Conservation (phyloP, 192 early-diverging fungal genomes). For the Podila minutissima region DNA sequence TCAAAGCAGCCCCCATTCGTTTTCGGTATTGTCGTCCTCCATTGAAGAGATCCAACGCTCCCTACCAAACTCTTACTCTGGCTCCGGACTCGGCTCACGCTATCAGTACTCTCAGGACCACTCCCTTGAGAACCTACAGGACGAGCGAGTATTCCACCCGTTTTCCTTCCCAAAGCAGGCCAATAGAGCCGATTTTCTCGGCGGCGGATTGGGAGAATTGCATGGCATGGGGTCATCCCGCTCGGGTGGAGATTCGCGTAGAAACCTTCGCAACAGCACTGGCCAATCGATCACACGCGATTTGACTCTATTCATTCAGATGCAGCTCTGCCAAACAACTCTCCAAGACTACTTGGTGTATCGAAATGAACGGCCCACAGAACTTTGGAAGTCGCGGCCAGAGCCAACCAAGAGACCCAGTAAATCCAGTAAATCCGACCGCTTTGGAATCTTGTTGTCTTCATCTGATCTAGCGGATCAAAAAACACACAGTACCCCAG, state of each 20-base stretch:
- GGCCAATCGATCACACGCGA: conserved; percentile 35
- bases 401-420: conserved; percentile 5
- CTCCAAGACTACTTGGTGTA: conserved; percentile 73
- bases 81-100: conserved; percentile 38
- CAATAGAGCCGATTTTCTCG: conserved; percentile 7
- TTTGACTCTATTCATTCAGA: conserved; percentile 81
- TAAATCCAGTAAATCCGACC: conserved; percentile 2
- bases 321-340: conserved; percentile 91
- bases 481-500: conserved; percentile 24
- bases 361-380: conserved; percentile 67
- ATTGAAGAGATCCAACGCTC: conserved; percentile 49
- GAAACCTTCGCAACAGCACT: conserved; percentile 10
- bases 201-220: conserved; percentile 20
- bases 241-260: background rate
- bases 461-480: conserved; percentile 1
- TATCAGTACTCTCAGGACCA: conserved; percentile 13
- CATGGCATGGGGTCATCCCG: conserved; percentile 6
- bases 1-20: conserved; percentile 12
- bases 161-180: conserved; percentile 16
- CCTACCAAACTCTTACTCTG: conserved; percentile 24
- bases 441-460: conserved; percentile 10
- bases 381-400: conserved; percentile 11
- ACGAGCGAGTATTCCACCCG: conserved; percentile 6
- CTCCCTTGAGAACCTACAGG: background rate
- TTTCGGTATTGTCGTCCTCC: conserved; percentile 33